Evolutionary conservation across 2,329 filamentous ascomycete species (phyloP), one percentile per base, ranked within the genome.

Genomic region (Penicillium thymicola): DNA sequence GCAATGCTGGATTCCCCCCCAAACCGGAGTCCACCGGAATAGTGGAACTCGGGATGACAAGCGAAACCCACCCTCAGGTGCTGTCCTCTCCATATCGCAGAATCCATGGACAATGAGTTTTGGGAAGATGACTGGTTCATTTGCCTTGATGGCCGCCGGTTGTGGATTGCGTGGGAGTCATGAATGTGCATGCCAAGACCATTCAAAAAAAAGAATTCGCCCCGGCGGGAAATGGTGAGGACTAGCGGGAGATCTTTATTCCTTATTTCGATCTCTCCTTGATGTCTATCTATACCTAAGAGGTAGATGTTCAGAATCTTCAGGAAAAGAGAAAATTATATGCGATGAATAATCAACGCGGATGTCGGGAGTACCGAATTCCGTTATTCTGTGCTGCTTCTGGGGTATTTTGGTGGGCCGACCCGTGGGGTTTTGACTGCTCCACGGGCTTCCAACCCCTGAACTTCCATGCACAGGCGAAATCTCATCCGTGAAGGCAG

Each of bases 151-250:
- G 45, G 30, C 62, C 44, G 53, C 44, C 40, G 32, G 59, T 21
- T 48, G 55, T 37, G 51, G 51, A 61, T 60, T 59, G 59, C 57
- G 40, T 37, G 18, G 40, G 45, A 38, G 27, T 58, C 49, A 56
- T 54, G 48, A 55, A 49, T 42, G 52, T 32, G 23, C 42, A 64
- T 60, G 62, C 62, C 62, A 65, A 65, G 60, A 58, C 60, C 21
- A 21, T 21, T 21, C 21, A 21, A 21, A 21, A 23, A 28, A 49
- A 51, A 30, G 21, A 44, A 46, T 11, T 47, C 28, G 43, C 28
- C 55, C 18, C 36, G n/a, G 32, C 18, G 46, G 46, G 52, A 16
- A 36, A 43, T 59, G 32, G 51, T 23, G 21, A 48, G n/a, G n/a
- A 38, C 40, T 52, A 43, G 38, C 30, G 38, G 52, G 30, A 37